Base-by-base conservation (phyloP, 192 early-diverging fungal species). In the Linnemannia zychae region DNA sequence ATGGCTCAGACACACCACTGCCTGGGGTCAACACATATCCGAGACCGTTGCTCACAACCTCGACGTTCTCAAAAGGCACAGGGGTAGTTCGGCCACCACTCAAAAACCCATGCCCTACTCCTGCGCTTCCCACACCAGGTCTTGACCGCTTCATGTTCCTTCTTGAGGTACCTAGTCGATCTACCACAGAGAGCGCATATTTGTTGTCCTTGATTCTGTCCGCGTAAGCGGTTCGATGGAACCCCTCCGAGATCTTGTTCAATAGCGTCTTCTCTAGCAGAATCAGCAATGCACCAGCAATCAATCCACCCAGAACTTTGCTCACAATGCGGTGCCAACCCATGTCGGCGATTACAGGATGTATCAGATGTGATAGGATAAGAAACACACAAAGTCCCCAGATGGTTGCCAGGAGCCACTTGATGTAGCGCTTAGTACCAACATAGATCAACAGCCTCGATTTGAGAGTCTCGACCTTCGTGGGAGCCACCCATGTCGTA, bases 151-250 rank as follows among this genome's bases (percentile, higher is more conserved):
- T 44, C 34, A 9, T 44, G 9, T 74, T 87, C 37, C 78, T 81
- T 88, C 90, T 69, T 81, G 78, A 63, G 75, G 87, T 78, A 86
- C 90, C 75, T 87, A 90, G 87, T 71, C 90, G 89, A 69, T 83
- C 81, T n/a, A 93, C 82, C 13, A 93, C 91, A 75, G 91, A 88
- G 70, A 91, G 87, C 66, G 88, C 89, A 31, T 92, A 91, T 50
- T 90, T 88, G 80, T 90, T 89, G 71, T 91, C 87, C 48, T 65
- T 79, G 69, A 94, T 80, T 46, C 93, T 91, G 72, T 94, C 93
- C 71, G 91, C 91, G 80, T 92, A 94, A 0, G 92, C 91, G 0
- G 89, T 91, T 63, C 86, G 87, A 78, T 92, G 92, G 84, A 94
- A 94, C 34, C 88, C 87, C n/a, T 90, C 90, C 28, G 93, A 90